Conservation (phyloP, 2,329 filamentous ascomycete genomes). For the Hypoxylon sp. region DNA sequence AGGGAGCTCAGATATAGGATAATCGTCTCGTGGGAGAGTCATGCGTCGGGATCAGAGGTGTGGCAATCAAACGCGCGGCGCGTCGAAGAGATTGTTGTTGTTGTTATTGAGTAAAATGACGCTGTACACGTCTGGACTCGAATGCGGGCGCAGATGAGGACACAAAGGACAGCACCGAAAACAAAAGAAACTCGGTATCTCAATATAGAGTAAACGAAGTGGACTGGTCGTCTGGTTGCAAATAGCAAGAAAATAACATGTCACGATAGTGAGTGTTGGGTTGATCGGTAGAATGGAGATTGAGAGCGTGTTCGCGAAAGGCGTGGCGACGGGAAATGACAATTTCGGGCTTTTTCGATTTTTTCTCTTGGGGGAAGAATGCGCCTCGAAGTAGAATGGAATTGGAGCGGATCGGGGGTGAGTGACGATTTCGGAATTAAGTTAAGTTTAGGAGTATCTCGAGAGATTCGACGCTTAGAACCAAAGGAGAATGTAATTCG, state of each 20-base stretch:
- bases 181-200: constrained; percentile 50
- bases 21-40: constrained; percentile 25
- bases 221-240: constrained; percentile 33
- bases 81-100: constrained; percentile 30
- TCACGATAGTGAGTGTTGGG: constrained; percentile 36
- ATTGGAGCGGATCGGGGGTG: constrained; percentile 46
- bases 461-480: constrained; percentile 47
- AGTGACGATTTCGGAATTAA: constrained; percentile 45
- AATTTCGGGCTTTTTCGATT: constrained; percentile 42
- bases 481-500: constrained; percentile 40
- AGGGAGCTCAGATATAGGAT: constrained; percentile 28
- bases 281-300: constrained; percentile 33
- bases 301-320: constrained; percentile 45
- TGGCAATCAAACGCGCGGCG: constrained; percentile 30
- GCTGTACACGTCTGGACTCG: constrained; percentile 41
- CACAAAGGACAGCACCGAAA: constrained; percentile 51
- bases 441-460: constrained; percentile 44
- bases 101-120: constrained; percentile 15
- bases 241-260: constrained; percentile 38
- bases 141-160: constrained; percentile 38
- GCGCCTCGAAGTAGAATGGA: constrained; percentile 51
- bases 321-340: constrained; percentile 45
- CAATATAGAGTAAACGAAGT: constrained; percentile 39
- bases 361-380: constrained; percentile 43
- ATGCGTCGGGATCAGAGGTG: constrained; percentile 35